These are phyloP conservation scores for Hericium coralloides DNA, from an alignment of 768 basidiomycete species.

Conservation along the genomic window DNA sequence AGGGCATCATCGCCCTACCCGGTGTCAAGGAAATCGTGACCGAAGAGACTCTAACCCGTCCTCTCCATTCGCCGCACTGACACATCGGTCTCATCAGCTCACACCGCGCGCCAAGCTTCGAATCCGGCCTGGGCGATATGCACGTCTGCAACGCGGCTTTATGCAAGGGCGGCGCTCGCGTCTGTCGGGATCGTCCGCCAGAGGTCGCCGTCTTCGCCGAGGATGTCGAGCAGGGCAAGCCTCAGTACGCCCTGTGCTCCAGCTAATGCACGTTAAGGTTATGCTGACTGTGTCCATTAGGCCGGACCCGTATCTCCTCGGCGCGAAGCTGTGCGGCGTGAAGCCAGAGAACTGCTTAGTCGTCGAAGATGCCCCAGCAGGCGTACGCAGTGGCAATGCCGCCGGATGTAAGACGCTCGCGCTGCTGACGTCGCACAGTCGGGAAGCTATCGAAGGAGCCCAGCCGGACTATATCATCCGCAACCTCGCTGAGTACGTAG, in stretches of 20 bases:
- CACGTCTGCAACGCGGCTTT: slow-evolving; percentile 72
- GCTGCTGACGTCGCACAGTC: slow-evolving; percentile 71
- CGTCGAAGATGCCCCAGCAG: slow-evolving; percentile 87
- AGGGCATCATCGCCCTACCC: slow-evolving; percentile 63
- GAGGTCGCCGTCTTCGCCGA: slow-evolving; percentile 78
- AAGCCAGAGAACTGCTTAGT: slow-evolving; percentile 67
- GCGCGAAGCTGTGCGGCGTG: slow-evolving; percentile 63
- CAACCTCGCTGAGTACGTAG: slow-evolving; percentile 45
- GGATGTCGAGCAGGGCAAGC: slow-evolving; percentile 78
- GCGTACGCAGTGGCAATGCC: slow-evolving; percentile 67
- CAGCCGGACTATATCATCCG: slow-evolving; percentile 61
- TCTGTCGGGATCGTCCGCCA: slow-evolving; percentile 55
- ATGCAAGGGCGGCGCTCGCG: slow-evolving; percentile 64
- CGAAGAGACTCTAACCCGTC: slow-evolving; percentile 29
- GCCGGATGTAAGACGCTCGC: slow-evolving; percentile 84
- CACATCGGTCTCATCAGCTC: slow-evolving; percentile 20
- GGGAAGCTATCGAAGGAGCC: slow-evolving; percentile 56
- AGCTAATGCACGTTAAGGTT: slow-evolving; percentile 34
- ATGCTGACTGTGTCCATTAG: slow-evolving; percentile 20
- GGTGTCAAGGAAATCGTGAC: slow-evolving; percentile 56
- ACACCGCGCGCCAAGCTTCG: slow-evolving; percentile 21
- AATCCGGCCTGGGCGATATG: slow-evolving; percentile 80
- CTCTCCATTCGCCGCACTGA: not conserved
- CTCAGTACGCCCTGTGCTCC: slow-evolving; percentile 34
- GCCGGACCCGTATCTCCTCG: slow-evolving; percentile 88